Percentiles rank a stretch among this genome's conserved stretches.
phyloP scores from a whole-genome alignment of 139 green algal species.

The Tetradesmus obliquus region DNA sequence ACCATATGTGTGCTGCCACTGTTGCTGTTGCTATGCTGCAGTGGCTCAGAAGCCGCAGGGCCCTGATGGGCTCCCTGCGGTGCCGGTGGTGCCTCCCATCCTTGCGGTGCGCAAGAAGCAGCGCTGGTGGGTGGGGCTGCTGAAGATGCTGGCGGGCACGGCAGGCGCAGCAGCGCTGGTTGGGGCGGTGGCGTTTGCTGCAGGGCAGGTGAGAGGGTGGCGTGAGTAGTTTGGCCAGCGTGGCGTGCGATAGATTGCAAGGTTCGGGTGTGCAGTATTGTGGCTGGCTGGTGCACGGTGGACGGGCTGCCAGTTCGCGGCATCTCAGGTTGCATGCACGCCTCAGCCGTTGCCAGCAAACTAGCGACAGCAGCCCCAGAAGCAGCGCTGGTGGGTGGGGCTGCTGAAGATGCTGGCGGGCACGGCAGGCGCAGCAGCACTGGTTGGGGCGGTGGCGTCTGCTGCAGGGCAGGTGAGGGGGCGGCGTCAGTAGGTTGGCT shows the following conservation, averaged over 20 bases:
- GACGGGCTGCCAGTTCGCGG: no score
- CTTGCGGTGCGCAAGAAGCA: conserved; percentile 15
- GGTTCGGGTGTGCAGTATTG: no score
- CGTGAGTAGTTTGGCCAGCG: no score
- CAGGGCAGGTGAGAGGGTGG: neutral
- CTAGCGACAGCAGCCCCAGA: neutral
- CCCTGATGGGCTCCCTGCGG: neutral
- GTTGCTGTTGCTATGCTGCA: neutral
- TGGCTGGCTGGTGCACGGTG: no score
- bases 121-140: conserved; percentile 14
- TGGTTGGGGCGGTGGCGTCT: neutral
- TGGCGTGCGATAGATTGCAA: no score
- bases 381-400: conserved; percentile 2
- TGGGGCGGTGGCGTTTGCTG: neutral
- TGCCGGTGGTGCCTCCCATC: neutral
- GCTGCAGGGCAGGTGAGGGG: neutral
- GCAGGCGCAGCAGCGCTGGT: neutral
- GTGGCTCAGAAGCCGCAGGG: conserved; percentile 5
- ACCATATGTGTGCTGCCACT: no score
- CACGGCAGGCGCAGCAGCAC: neutral
- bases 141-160: neutral
- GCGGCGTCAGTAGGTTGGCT: no score
- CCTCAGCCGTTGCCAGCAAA: no score
- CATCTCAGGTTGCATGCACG: no score
- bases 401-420: neutral